Evolutionary conservation across 345 rosid genomes (phyloP), one percentile per base, ranked within the genome.

Genomic region (Reutealis trisperma): DNA sequence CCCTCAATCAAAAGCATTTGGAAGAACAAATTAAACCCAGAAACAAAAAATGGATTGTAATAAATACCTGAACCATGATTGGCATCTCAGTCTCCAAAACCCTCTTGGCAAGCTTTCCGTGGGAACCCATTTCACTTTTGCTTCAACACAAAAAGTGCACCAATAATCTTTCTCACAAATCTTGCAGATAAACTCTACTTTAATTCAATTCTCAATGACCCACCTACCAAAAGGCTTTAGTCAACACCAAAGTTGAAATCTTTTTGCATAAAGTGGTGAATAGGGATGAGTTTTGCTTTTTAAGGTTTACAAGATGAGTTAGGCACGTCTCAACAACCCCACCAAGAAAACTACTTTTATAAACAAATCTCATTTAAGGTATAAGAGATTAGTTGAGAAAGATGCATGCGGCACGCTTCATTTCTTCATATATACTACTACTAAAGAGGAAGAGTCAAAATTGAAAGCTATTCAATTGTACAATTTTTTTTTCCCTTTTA

Each of bases 61-160:
- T 70, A 58, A 78, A 70, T 83, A 96, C 98, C 98, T 93, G 78
- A 84, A 88, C 86, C 99, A 96, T 96, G 72, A 96, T 78, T 14
- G 98, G 98, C 84, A 84, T 85, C 52, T 96, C 91, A 27, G 98
- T 96, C 78, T 85, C 95, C 85, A 92, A 25, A 34, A 91, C 84
- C 84, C 99, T 92, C 81, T 75, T 91, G 37, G 99, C 97, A 80
- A 96, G 96, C 91, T 64, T 89, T 82, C 80, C 90, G 22, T 11
- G 81, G 55, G 92, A 92, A 85, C 97, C 99, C 98, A 96, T 96
- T 88, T 89, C 75, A 5, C 22, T 68, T 73, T 76, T 22, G 22
- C 22, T 25, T 42, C 47, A 51, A 47, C 67, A 74, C 42, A 59
- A 74, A 72, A 81, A 66, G 0, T 71, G 73, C 73, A 60, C 57